Conservation (phyloP, 441 rosid species). For the Syzygium syzygioides region DNA sequence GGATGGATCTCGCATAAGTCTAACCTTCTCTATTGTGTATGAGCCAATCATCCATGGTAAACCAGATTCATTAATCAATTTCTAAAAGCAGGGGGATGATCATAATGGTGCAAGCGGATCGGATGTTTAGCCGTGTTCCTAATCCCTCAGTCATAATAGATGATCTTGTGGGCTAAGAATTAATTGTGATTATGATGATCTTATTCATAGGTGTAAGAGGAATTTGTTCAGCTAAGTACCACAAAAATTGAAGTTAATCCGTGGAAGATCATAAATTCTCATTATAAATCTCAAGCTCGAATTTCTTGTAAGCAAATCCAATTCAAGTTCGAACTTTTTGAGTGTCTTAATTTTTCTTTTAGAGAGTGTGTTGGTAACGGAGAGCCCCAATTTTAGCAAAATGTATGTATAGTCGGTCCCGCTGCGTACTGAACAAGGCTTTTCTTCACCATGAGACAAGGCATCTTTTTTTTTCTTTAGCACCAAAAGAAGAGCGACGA, state of each 20-base stretch:
- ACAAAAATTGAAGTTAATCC: too few relatives aligned
- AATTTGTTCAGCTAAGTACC: background rate
- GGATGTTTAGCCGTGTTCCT: too few relatives aligned
- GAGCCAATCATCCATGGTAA: too few relatives aligned
- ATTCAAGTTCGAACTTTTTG: background rate
- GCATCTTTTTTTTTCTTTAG: background rate
- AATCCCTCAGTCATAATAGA: too few relatives aligned
- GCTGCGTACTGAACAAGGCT: background rate
- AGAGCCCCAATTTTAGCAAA: background rate
- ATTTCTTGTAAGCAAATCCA: background rate
- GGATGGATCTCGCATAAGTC: too few relatives aligned
- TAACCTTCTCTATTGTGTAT: too few relatives aligned
- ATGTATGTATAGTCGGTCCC: background rate
- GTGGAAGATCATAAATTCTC: background rate
- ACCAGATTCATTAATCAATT: too few relatives aligned
- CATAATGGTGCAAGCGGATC: too few relatives aligned
- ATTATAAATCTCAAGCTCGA: background rate
- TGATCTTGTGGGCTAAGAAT: background rate
- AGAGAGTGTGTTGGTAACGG: background rate
- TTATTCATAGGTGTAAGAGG: background rate
- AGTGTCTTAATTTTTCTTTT: background rate
- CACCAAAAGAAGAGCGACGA: background rate
- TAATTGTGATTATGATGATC: background rate
- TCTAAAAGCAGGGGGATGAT: too few relatives aligned
- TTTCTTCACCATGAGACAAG: background rate